Conservation (phyloP, 768 basidiomycete genomes). For the Boletus speciosus region DNA sequence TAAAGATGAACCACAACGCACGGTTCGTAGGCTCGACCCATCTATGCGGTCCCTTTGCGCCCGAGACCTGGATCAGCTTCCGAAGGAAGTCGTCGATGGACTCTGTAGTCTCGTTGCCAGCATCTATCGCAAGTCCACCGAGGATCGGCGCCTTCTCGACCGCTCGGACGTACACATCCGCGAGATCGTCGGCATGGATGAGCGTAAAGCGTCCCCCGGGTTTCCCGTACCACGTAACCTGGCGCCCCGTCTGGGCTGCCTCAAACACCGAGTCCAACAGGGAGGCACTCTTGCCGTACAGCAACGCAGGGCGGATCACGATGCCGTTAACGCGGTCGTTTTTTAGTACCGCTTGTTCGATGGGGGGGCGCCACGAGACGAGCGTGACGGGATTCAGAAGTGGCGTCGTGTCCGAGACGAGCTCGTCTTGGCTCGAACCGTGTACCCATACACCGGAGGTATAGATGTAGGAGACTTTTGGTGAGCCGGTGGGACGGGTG, state of each 20-base stretch:
- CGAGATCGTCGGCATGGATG: conserved; percentile 35
- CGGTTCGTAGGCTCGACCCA: conserved; percentile 20
- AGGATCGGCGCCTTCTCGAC: conserved; percentile 31
- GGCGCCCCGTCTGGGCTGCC: conserved; percentile 13
- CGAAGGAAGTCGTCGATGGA: conserved; percentile 27
- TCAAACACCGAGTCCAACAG: conserved; percentile 24
- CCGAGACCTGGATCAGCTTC: conserved; percentile 25
- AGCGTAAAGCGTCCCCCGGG: conserved; percentile 24
- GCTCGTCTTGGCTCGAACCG: conserved; percentile 14
- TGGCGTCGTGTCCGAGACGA: conserved; percentile 19
- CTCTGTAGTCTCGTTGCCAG: conserved; percentile 29
- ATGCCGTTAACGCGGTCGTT: conserved; percentile 28
- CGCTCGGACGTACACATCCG: conserved; percentile 32
- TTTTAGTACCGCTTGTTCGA: conserved; percentile 5
- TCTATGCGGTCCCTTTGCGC: conserved; percentile 23
- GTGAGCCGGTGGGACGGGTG: too few relatives aligned
- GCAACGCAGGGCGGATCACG: conserved; percentile 31
- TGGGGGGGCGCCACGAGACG: conserved; percentile 19
- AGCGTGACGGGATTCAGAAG: conserved; percentile 11
- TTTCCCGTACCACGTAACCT: conserved; percentile 25
- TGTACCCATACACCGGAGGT: conserved; percentile 33
- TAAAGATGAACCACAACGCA: conserved; percentile 6
- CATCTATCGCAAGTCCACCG: conserved; percentile 31
- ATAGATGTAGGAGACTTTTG: neutral
- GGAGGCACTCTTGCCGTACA: conserved; percentile 31